Conservation (phyloP, 2,329 filamentous ascomycete genomes). For the Penicillium sp. region DNA sequence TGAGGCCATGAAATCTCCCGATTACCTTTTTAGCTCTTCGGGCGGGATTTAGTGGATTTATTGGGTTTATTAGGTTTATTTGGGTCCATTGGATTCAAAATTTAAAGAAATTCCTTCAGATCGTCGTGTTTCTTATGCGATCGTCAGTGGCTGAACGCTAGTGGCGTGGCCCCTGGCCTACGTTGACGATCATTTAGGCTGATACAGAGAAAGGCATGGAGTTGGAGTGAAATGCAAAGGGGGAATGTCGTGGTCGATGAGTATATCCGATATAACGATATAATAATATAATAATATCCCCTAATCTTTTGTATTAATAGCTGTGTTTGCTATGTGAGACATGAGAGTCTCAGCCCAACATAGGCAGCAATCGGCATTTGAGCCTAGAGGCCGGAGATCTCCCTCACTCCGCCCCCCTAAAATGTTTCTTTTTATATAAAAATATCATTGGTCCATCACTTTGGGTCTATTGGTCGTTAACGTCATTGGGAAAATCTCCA, state of each 20-base stretch:
- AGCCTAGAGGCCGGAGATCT: neutral
- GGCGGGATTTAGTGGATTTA: neutral
- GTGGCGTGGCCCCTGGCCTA: slow-evolving; percentile 11
- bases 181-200: slow-evolving; percentile 14
- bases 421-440: too few relatives aligned
- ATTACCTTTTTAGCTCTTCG: neutral
- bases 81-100: neutral
- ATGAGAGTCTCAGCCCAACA: too few relatives aligned
- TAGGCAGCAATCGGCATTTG: neutral
- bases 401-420: neutral
- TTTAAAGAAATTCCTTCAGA: neutral
- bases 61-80: too few relatives aligned
- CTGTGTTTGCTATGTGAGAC: too few relatives aligned
- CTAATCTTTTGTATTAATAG: too few relatives aligned
- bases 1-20: neutral
- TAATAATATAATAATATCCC: too few relatives aligned
- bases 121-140: slow-evolving; percentile 13
- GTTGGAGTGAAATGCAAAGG: neutral
- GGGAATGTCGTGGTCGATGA: neutral
- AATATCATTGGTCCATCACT: slow-evolving; percentile 14
- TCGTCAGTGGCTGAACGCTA: slow-evolving; percentile 25
- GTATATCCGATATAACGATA: too few relatives aligned
- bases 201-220: neutral
- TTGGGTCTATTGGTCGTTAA: neutral
- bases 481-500: slow-evolving; percentile 6